These are phyloP conservation scores for Parietichytrium sp. DNA, from an alignment of 108 stramenopile species.

Conservation along the genomic window DNA sequence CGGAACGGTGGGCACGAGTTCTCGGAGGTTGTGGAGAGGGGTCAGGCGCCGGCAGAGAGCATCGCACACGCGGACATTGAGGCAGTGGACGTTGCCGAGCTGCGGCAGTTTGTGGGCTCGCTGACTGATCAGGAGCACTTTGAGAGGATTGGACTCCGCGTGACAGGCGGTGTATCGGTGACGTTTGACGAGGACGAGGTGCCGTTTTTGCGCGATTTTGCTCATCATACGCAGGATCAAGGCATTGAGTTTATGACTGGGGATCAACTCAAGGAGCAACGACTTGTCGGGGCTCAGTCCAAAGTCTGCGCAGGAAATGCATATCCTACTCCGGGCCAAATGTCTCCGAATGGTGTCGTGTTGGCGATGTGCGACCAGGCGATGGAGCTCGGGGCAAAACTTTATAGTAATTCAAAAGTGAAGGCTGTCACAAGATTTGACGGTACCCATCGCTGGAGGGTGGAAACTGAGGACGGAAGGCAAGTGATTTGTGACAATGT, in stretches of 20 bases:
- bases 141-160: neutral
- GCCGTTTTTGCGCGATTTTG: neutral
- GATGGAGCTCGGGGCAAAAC: neutral
- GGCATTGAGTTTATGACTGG: too few species aligned
- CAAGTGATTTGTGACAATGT: neutral
- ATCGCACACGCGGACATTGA: slow-evolving; percentile 2
- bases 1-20: slow-evolving; percentile 11
- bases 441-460: neutral
- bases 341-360: neutral
- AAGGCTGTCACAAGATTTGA: neutral
- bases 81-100: neutral
- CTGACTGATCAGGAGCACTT: neutral
- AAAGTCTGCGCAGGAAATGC: too few species aligned
- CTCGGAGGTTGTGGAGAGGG: neutral
- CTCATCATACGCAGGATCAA: neutral
- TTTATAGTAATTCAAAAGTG: neutral
- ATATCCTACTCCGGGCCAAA: neutral
- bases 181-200: slow-evolving; percentile 11
- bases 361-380: neutral
- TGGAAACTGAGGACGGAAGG: neutral
- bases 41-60: neutral
- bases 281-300: too few species aligned
- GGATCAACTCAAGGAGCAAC: too few species aligned
- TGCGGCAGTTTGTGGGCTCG: neutral
- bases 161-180: neutral